phyloP scores from a whole-genome alignment of 2,329 filamentous ascomycete species.

The Stemphylium vesicarium region DNA sequence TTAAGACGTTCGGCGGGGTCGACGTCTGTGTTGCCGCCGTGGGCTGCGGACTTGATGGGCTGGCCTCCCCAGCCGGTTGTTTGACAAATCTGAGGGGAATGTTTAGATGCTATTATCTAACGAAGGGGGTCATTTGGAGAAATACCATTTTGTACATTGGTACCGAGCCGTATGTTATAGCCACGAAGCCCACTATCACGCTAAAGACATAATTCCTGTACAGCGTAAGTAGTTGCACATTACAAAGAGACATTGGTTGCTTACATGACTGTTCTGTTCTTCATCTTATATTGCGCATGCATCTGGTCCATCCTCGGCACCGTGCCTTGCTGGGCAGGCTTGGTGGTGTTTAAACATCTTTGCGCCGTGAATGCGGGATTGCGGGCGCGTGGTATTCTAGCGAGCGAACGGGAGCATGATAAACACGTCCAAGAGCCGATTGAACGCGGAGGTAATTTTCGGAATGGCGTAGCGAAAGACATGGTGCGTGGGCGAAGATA shows the following conservation, averaged over 20 bases:
- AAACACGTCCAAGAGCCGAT: conserved; percentile 46
- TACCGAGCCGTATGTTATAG: conserved; percentile 81
- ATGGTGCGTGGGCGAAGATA: conserved; percentile 26
- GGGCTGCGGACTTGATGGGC: conserved; percentile 79
- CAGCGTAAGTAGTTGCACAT: conserved; percentile 6
- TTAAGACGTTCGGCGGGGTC: conserved; percentile 79
- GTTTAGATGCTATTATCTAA: conserved; percentile 6
- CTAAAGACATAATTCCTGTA: conserved; percentile 73
- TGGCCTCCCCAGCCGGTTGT: conserved; percentile 92
- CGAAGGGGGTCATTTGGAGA: not conserved
- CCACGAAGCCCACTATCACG: conserved; percentile 78
- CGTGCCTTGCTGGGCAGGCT: conserved; percentile 38
- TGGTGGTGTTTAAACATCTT: conserved; percentile 44
- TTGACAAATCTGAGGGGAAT: conserved; percentile 70
- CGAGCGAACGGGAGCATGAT: conserved; percentile 42
- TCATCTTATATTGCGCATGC: conserved; percentile 67
- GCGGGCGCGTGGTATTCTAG: conserved; percentile 22
- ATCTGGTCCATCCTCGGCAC: conserved; percentile 69
- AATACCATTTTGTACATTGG: conserved; percentile 85
- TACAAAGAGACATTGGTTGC: not conserved
- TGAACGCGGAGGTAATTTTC: conserved; percentile 24
- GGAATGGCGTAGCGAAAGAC: conserved; percentile 33
- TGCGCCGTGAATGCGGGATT: conserved; percentile 27
- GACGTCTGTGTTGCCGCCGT: conserved; percentile 60
- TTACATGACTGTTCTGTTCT: conserved; percentile 72